These are phyloP conservation scores for Debaryomycetaceae sp. DNA, from an alignment of 1,139 yeast species.

Conservation along the genomic window DNA sequence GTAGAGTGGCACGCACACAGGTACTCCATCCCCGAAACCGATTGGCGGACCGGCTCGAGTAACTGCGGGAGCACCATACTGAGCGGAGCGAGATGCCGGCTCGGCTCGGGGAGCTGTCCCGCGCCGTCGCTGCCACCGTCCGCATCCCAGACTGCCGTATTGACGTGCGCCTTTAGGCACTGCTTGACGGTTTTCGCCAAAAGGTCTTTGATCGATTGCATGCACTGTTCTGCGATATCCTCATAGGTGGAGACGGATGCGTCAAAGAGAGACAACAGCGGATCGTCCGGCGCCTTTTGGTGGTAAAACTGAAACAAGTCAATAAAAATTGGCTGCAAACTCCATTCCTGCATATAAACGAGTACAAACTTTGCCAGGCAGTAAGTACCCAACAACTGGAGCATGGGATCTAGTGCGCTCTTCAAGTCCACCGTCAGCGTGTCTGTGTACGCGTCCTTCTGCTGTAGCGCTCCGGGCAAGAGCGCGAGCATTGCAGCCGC, in stretches of 20 bases:
- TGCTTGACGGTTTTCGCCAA: conserved; percentile 41
- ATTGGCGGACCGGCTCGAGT: conserved; percentile 21
- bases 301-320: conserved; percentile 40
- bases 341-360: conserved; percentile 50
- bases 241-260: conserved; percentile 38
- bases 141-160: conserved; percentile 25
- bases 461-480: conserved; percentile 23
- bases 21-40: conserved; percentile 19
- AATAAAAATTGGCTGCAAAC: conserved; percentile 51
- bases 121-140: background rate
- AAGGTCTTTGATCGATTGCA: conserved; percentile 29
- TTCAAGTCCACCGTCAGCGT: conserved; percentile 23
- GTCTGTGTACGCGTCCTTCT: conserved; percentile 19
- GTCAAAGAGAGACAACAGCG: conserved; percentile 41
- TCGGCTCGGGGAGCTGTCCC: conserved; percentile 15
- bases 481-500: conserved; percentile 25
- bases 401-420: conserved; percentile 37
- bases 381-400: conserved; percentile 45
- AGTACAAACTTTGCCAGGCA: conserved; percentile 49
- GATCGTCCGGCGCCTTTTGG: conserved; percentile 5
- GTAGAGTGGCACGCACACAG: conserved; percentile 23
- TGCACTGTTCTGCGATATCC: conserved; percentile 25
- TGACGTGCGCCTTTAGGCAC: conserved; percentile 42
- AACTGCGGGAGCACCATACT: conserved; percentile 24
- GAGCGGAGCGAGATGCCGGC: conserved; percentile 25